phyloP scores from a whole-genome alignment of 495 filamentous ascomycete species.

The Trichocladium antarcticum region DNA sequence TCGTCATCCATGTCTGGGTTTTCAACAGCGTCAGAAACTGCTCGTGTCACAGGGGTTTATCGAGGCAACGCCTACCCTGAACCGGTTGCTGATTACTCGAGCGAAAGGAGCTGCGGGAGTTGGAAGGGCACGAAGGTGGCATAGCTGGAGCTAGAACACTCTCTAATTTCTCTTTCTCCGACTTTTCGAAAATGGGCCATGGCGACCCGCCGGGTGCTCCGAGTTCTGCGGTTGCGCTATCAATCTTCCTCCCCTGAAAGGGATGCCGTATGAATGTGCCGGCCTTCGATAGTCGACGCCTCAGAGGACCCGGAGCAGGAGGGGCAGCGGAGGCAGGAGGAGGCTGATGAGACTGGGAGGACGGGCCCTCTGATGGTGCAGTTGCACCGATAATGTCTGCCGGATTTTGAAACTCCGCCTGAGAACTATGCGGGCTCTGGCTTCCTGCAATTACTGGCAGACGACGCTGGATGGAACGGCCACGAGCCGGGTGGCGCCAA shows the following conservation, averaged over 20 bases:
- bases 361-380: neutral
- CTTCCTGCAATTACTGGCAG: neutral
- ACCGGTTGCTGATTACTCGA: slow-evolving; percentile 1
- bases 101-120: slow-evolving; percentile 3
- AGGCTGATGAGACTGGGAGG: neutral
- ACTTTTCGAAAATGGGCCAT: neutral
- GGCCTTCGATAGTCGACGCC: neutral
- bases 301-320: neutral
- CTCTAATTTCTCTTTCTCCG: slow-evolving; percentile 3
- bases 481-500: neutral
- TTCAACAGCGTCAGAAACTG: neutral
- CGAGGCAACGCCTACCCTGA: neutral
- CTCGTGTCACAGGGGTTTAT: neutral
- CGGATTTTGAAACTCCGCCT: neutral
- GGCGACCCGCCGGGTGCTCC: neutral
- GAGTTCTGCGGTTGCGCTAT: neutral
- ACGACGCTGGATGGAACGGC: neutral
- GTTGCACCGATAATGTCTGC: neutral
- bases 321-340: too few species aligned
- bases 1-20: neutral
- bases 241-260: neutral
- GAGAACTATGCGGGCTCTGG: neutral
- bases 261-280: neutral
- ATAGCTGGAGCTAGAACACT: neutral
- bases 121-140: neutral